A percentile compares a stretch with the other conserved stretches of the same genome.
Conservation (phyloP, 1,139 yeast genomes). For the Hansenula lynferdii region DNA sequence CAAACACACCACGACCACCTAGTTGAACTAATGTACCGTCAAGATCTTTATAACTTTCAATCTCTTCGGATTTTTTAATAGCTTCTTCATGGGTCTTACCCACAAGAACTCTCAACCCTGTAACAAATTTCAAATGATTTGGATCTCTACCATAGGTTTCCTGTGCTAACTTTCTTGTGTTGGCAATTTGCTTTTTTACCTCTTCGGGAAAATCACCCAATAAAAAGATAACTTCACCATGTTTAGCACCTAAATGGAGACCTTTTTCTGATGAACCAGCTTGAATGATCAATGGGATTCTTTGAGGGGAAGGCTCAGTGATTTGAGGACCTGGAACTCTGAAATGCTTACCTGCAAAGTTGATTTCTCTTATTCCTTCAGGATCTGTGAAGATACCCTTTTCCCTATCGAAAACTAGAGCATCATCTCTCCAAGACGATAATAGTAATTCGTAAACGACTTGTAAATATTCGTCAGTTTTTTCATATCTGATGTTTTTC, state of each 20-base stretch:
- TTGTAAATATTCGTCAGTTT: slow-evolving; percentile 39
- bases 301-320: slow-evolving; percentile 39
- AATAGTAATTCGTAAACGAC: slow-evolving; percentile 36
- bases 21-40: slow-evolving; percentile 38
- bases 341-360: slow-evolving; percentile 35
- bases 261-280: slow-evolving; percentile 46
- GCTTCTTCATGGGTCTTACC: slow-evolving; percentile 36
- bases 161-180: slow-evolving; percentile 28
- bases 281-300: slow-evolving; percentile 41
- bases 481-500: slow-evolving; percentile 36
- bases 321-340: slow-evolving; percentile 42
- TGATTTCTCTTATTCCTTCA: slow-evolving; percentile 35
- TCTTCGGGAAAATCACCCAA: slow-evolving; percentile 28
- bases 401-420: slow-evolving; percentile 31
- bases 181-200: slow-evolving; percentile 28
- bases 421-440: slow-evolving; percentile 45
- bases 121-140: slow-evolving; percentile 31
- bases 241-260: slow-evolving; percentile 38
- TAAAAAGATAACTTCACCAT: slow-evolving; percentile 40
- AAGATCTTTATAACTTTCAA: slow-evolving; percentile 30
- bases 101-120: slow-evolving; percentile 28
- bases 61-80: slow-evolving; percentile 27
- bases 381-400: slow-evolving; percentile 36
- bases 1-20: slow-evolving; percentile 33
- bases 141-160: slow-evolving; percentile 32